Percentiles rank a stretch among this genome's conserved stretches.
Conservation (phyloP, 768 basidiomycete genomes). For the Amanita thiersii region DNA sequence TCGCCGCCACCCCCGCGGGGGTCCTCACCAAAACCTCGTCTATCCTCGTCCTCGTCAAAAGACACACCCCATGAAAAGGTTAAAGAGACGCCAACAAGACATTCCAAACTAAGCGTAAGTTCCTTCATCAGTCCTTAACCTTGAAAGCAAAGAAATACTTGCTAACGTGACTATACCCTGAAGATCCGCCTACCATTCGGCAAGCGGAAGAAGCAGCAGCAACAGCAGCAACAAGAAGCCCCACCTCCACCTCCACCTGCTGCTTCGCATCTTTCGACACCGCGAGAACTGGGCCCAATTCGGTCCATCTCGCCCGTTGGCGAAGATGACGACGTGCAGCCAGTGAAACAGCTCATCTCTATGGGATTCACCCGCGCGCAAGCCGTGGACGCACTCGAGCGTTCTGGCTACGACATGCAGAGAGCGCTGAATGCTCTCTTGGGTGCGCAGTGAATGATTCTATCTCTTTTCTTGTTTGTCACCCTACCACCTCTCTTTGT, state of each 20-base stretch:
- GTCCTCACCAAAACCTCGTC: conserved; percentile 50
- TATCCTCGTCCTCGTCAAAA: conserved; percentile 47
- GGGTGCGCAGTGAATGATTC: conserved; percentile 18
- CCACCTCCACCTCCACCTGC: conserved; percentile 31
- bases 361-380: conserved; percentile 90
- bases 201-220: conserved; percentile 62
- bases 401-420: conserved; percentile 73
- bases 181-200: conserved; percentile 78
- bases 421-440: conserved; percentile 72
- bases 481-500: neutral
- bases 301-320: conserved; percentile 40
- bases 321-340: conserved; percentile 60
- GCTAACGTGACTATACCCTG: conserved; percentile 7
- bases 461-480: conserved; percentile 6
- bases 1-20: conserved; percentile 44
- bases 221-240: conserved; percentile 29
- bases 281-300: conserved; percentile 27
- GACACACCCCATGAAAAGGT: conserved; percentile 51
- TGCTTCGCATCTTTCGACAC: conserved; percentile 23
- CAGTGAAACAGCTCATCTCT: conserved; percentile 69
- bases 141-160: neutral
- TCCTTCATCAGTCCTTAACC: neutral
- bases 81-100: conserved; percentile 48
- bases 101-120: conserved; percentile 75
- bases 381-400: conserved; percentile 80